A percentile compares a stretch with the other conserved stretches of the same genome.
Conservation (phyloP, 345 rosid species). For the Eucalyptus polybractea region DNA sequence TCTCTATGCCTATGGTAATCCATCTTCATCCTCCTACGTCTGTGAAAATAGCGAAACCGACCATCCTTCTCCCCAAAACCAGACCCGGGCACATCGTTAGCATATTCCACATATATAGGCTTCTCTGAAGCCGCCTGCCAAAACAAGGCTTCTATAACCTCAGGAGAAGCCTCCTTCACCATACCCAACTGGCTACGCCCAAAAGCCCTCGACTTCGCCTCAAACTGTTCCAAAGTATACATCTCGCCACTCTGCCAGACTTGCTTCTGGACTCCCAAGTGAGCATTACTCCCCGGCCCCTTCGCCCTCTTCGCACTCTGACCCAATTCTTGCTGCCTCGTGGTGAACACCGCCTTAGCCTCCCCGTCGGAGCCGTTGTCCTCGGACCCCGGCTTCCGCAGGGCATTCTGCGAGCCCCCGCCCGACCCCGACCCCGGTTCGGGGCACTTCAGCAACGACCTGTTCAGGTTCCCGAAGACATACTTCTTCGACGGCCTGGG, state of each 20-base stretch:
- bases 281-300: slow-evolving; percentile 17
- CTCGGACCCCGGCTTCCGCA: slow-evolving; percentile 3
- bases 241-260: slow-evolving; percentile 98
- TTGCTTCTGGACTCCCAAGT: slow-evolving; percentile 54
- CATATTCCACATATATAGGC: slow-evolving; percentile 86
- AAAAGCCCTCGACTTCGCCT: slow-evolving; percentile 70
- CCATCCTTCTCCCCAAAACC: slow-evolving; percentile 84
- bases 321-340: slow-evolving; percentile 96
- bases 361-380: slow-evolving; percentile 25
- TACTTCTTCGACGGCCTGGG: slow-evolving; percentile 89
- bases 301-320: slow-evolving; percentile 42
- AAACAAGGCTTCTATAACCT: slow-evolving; percentile 71
- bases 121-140: slow-evolving; percentile 89
- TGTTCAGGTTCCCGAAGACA: slow-evolving; percentile 69
- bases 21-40: slow-evolving; percentile 50
- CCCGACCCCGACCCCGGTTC: slow-evolving; percentile 31
- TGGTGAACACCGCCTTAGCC: slow-evolving; percentile 74
- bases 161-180: slow-evolving; percentile 61
- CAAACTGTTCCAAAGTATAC: slow-evolving; percentile 94
- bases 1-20: slow-evolving; percentile 53
- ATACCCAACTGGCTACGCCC: slow-evolving; percentile 53
- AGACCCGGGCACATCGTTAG: slow-evolving; percentile 99
- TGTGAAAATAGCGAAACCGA: slow-evolving; percentile 43
- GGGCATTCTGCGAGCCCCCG: slow-evolving; percentile 16
- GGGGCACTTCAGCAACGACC: slow-evolving; percentile 65